Evolutionary conservation across 108 stramenopile species (phyloP).

Genomic region (Seminavis robusta): DNA sequence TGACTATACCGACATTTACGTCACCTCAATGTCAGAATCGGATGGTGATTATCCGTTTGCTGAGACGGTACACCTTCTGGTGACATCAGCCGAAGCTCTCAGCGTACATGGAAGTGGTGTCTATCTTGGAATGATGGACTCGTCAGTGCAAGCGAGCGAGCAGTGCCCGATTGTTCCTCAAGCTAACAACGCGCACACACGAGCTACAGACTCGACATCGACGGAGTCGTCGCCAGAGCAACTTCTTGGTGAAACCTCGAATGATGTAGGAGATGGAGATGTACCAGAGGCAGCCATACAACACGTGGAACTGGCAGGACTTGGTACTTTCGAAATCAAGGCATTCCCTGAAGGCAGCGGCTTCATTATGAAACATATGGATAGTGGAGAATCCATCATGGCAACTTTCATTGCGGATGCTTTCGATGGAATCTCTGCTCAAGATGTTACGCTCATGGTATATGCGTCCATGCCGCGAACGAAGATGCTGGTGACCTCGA

Average conservation of each 20-base stretch:
- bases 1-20: conserved; percentile 57
- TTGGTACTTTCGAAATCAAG: conserved; percentile 62
- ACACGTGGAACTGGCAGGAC: conserved; percentile 43
- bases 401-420: conserved; percentile 40
- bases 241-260: conserved; percentile 13
- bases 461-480: conserved; percentile 9
- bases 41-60: no score
- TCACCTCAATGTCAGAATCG: conserved; percentile 21
- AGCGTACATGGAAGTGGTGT: conserved; percentile 48
- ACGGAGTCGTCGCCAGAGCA: no score
- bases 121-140: no score
- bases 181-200: conserved; percentile 1
- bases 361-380: conserved; percentile 56
- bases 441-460: conserved; percentile 9
- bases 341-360: conserved; percentile 54
- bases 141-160: conserved; percentile 3
- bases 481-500: no score
- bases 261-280: background rate
- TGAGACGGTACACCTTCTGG: no score
- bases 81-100: conserved; percentile 43
- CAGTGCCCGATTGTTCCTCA: conserved; percentile 9
- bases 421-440: background rate
- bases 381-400: conserved; percentile 33
- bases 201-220: background rate
- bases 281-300: background rate